Evolutionary conservation across 768 basidiomycete genomes (phyloP), one percentile per base, ranked within the genome.

Genomic region (Leucosporidium scottii): DNA sequence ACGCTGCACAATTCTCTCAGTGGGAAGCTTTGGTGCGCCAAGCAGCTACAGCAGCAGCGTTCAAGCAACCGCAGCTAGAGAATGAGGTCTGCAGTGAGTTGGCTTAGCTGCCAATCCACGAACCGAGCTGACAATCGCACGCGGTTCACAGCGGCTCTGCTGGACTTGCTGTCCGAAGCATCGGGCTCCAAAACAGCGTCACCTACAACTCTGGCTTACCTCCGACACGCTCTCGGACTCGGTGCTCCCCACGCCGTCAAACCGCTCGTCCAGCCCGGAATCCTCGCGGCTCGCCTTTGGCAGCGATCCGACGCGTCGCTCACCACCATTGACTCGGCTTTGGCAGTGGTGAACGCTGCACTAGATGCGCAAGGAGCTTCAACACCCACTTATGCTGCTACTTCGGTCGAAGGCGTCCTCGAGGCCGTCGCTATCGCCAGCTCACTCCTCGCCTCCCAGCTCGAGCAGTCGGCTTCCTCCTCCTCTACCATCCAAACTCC

Each of bases 1-100:
- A 20, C 25, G 25, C 30, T n/a, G 12, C n/a, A 44, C 36, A n/a
- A 23, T 31, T 28, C 34, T 4, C 4, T n/a, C 60, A 71, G 70
- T 71, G 70, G 70, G 28, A 30, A 18, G 1, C 18, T 15, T 53
- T 65, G n/a, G 66, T 65, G 3, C 36, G 57, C 3, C 36, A 67
- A 13, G 55, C 63, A 8, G 66, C 50, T 1, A 21, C 30, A 12
- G 44, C n/a, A 1, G 27, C 1, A 0, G 25, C n/a, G 2, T 13
- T 21, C 7, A 23, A 5, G 28, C 21, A 39, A 53, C 21, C 18
- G 36, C 15, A 54, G 17, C 5, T 48, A 1, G 70, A 67, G 61
- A 21, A 28, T 1, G 60, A 65, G 18, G 21, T 30, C 6, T 49
- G 59, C 27, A 49, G 70, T 71, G 36, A 23, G 59, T 20, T 1